Percentiles rank a stretch among this genome's conserved stretches.
These are phyloP conservation scores for Xylaria bambusicola DNA, from an alignment of 495 filamentous ascomycete genomes.

Conservation along the genomic window DNA sequence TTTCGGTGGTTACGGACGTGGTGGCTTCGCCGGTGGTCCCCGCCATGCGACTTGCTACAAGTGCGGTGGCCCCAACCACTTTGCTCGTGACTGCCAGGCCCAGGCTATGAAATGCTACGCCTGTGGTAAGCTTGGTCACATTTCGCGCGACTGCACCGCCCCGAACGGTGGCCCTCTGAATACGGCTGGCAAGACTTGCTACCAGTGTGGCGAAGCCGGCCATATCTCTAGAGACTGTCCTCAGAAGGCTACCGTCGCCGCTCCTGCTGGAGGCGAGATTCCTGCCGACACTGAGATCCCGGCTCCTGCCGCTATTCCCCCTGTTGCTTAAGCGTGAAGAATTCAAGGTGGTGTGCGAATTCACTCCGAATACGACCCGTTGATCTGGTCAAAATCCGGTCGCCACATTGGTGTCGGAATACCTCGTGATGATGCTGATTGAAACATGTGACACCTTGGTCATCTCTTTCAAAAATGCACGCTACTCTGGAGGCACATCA, in stretches of 20 bases:
- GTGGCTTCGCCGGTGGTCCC: constrained; percentile 69
- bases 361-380: neutral
- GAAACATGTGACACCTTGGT: too few species aligned
- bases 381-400: constrained; percentile 1
- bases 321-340: constrained; percentile 33
- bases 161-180: constrained; percentile 95
- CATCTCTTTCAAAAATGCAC: neutral
- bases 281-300: constrained; percentile 38
- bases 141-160: constrained; percentile 95
- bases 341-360: neutral
- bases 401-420: neutral
- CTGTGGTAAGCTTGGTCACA: constrained; percentile 97
- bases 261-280: constrained; percentile 48
- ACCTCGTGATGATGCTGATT: neutral
- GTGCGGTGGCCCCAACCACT: constrained; percentile 98
- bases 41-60: constrained; percentile 97
- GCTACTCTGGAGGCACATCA: neutral
- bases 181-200: constrained; percentile 97
- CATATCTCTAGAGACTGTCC: constrained; percentile 97
- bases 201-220: constrained; percentile 91
- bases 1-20: constrained; percentile 64
- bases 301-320: constrained; percentile 34
- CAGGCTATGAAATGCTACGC: constrained; percentile 99
- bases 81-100: constrained; percentile 96
- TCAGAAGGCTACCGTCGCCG: constrained; percentile 51